Base-by-base conservation (phyloP, 768 basidiomycete genomes). In the Suillus variegatus region DNA sequence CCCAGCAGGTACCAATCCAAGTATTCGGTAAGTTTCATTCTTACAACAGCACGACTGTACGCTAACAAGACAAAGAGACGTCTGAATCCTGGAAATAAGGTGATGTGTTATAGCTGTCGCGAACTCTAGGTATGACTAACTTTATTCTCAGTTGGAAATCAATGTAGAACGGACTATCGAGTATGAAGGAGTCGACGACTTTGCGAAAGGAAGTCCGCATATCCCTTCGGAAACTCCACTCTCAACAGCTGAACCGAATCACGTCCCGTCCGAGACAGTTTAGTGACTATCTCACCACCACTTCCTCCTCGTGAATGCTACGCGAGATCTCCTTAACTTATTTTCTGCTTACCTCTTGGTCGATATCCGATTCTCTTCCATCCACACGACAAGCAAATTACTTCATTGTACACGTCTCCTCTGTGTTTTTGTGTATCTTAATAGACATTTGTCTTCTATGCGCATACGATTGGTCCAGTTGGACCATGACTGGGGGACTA, bases 111-210 rank as follows among this genome's bases (percentile, higher is more conserved):
- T 18, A 18, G 25, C 18, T 18, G 9, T 41, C 40, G 25, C 10
- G 25, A 58, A 41, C 22, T 8, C 28, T 28, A 18, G 13, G 36
- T 7, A 40, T 16, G 10, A 20, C 57, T 41, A 25, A 58, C 40
- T 41, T 41, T 25, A 9, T 58, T 10, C 28, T 16, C 20, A 75
- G 74, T 65, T 75, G 41, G 74, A 75, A 60, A 73, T 75, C 20
- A 75, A 69, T 10, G 68, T 75, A 0, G 69, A 73, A 54, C 75
- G 73, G 54, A 75, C 69, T 5, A 65, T 76, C 14, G 75, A 75
- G 16, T 66, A 75, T 40, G 75, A 68, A 18, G 57, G 9, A 25
- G 7, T 10, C 9, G 25, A 28, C 4, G 40, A 16, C 57, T 41
- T 41, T 28, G 14, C 16, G 22, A 41, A 58, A 36, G 25, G 16